phyloP scores from a whole-genome alignment of 1,139 yeast species.

The Saccharomyces hybrid region DNA sequence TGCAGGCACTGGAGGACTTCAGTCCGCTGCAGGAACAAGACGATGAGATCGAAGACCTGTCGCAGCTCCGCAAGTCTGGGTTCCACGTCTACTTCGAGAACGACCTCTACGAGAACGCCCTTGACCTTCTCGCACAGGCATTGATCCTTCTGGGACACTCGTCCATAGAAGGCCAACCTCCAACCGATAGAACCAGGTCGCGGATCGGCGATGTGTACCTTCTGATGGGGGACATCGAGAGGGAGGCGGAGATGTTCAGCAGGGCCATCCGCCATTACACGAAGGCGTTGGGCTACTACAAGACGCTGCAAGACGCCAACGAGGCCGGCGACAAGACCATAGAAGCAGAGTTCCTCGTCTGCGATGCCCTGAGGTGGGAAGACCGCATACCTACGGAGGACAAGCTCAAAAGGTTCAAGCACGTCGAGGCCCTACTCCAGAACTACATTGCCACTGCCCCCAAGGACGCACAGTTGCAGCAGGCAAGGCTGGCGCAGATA shows the following conservation, averaged over 20 bases:
- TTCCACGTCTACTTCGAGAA: constrained; percentile 10
- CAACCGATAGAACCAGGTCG: constrained; percentile 33
- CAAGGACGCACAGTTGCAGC: neutral
- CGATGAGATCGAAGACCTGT: constrained; percentile 8
- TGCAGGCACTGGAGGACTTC: neutral
- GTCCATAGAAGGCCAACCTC: neutral
- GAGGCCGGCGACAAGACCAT: neutral
- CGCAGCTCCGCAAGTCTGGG: constrained; percentile 6
- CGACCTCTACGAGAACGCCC: constrained; percentile 13
- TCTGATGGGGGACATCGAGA: constrained; percentile 75
- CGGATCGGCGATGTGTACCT: constrained; percentile 73
- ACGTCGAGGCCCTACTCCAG: constrained; percentile 36
- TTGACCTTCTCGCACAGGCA: constrained; percentile 14
- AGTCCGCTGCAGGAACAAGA: constrained; percentile 6
- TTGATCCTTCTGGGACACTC: constrained; percentile 11
- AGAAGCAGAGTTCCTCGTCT: neutral
- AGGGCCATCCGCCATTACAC: constrained; percentile 14
- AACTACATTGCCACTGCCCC: constrained; percentile 38
- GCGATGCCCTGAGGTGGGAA: neutral
- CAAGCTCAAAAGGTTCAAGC: neutral
- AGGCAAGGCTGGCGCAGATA: constrained; percentile 2
- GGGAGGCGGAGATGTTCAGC: constrained; percentile 33
- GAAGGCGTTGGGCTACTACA: constrained; percentile 30
- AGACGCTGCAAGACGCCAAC: constrained; percentile 2
- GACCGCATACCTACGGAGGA: neutral